These are phyloP conservation scores for Aspergillus tubingensis DNA, from an alignment of 2,329 filamentous ascomycete genomes.

Conservation along the genomic window DNA sequence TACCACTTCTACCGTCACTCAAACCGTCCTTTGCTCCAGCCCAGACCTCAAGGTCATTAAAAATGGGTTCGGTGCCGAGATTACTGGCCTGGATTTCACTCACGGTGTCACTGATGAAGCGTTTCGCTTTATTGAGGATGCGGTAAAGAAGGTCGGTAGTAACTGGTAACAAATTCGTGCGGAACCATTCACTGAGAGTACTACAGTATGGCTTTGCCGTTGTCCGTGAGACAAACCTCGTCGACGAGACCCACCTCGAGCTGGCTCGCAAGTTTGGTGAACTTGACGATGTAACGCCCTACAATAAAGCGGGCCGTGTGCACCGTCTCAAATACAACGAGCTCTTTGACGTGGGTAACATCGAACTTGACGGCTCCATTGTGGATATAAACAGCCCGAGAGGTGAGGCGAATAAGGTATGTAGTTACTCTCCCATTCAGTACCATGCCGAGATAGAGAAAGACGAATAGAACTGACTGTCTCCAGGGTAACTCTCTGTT, in stretches of 20 bases:
- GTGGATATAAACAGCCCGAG: slow-evolving; percentile 9
- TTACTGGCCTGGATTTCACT: not conserved
- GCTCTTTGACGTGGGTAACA: slow-evolving; percentile 61
- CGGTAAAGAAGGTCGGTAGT: not conserved
- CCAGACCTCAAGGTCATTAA: too few relatives aligned
- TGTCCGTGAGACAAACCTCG: slow-evolving; percentile 54
- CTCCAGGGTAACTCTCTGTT: slow-evolving; percentile 54
- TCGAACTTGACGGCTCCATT: slow-evolving; percentile 50
- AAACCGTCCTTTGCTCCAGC: too few relatives aligned
- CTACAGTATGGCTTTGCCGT: slow-evolving; percentile 55
- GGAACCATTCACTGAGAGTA: not conserved
- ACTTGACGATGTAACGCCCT: slow-evolving; percentile 58
- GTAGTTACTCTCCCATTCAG: slow-evolving; percentile 24
- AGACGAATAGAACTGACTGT: not conserved
- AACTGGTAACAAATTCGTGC: not conserved
- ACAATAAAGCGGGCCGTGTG: slow-evolving; percentile 49
- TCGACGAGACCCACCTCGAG: slow-evolving; percentile 54
- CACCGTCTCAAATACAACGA: slow-evolving; percentile 53
- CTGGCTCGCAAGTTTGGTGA: slow-evolving; percentile 58
- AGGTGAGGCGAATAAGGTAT: slow-evolving; percentile 18
- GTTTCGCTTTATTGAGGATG: not conserved
- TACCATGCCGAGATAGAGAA: slow-evolving; percentile 23
- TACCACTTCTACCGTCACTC: too few relatives aligned
- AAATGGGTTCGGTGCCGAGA: not conserved
- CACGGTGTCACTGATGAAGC: not conserved